Conservation (phyloP, 2,329 filamentous ascomycete genomes). For the Apiospora hydei region DNA sequence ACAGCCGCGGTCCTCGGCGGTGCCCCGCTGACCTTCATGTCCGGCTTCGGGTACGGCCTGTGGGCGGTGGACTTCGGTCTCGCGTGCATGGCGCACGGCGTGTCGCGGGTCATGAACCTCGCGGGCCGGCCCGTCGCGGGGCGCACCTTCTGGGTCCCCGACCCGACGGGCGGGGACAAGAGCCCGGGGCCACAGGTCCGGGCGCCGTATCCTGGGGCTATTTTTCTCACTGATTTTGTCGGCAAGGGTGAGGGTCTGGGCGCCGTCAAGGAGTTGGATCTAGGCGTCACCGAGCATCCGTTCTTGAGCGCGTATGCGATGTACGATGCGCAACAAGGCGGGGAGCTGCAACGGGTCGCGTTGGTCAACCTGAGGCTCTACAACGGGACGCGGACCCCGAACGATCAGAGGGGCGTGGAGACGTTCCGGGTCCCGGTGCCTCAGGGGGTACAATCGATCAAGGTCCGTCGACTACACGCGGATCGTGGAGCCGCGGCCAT, state of each 20-base stretch:
- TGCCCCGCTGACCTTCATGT: constrained; percentile 36
- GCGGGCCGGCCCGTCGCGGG: constrained; percentile 30
- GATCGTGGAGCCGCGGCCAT: constrained; percentile 29
- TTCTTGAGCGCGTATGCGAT: constrained; percentile 27
- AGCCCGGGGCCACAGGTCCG: constrained; percentile 32
- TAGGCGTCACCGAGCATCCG: constrained; percentile 7
- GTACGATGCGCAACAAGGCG: constrained; percentile 19
- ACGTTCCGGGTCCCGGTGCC: constrained; percentile 20
- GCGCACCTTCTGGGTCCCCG: constrained; percentile 32
- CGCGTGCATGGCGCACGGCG: constrained; percentile 31
- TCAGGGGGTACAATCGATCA: constrained; percentile 5
- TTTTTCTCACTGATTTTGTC: constrained; percentile 35
- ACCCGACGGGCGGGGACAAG: constrained; percentile 9
- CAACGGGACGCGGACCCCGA: neutral
- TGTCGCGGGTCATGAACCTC: constrained; percentile 31
- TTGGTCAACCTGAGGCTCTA: constrained; percentile 26
- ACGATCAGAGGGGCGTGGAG: constrained; percentile 2
- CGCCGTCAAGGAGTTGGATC: constrained; percentile 22
- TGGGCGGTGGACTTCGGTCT: constrained; percentile 47
- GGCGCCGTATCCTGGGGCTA: constrained; percentile 29
- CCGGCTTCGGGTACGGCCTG: constrained; percentile 43
- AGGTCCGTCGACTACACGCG: constrained; percentile 31
- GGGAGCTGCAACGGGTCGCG: constrained; percentile 21
- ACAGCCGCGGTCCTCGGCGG: constrained; percentile 18
- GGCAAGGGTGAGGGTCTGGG: constrained; percentile 28